Base-by-base conservation (phyloP, 192 early-diverging fungal species). In the Funneliformis geosporum region DNA sequence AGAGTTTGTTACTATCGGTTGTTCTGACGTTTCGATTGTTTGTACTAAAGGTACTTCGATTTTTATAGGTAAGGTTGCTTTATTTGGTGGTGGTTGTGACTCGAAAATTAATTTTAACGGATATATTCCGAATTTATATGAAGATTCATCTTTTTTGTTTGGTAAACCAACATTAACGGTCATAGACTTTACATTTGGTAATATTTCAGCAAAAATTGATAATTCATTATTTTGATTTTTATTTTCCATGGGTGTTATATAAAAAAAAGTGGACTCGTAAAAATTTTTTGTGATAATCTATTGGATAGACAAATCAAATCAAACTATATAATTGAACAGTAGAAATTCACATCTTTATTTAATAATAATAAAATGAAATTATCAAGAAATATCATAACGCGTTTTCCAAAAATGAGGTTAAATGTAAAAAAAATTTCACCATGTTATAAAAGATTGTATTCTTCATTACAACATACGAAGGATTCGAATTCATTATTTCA, bases 1-100 rank as follows among this genome's bases (percentile, higher is more conserved):
- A n/a, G 77, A 50, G 21, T 27, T 39, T 21, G 47, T 79, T 40
- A 79, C 55, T 40, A 46, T 21, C 14, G 77, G 77, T 23, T 69
- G 14, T 68, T 70, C 66, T 39, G 27, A n/a, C 4, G 77, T 66
- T 60, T 79, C 77, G 40, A 79, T 47, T 70, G 77, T 68, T 42
- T 79, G 64, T 23, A 50, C 60, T 27, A 76, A 44, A 2, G 40
- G 40, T 42, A 76, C 7, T 60, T 74, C 73, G 33, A 74, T 18
- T 18, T 28, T 38, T 5, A 43, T 60, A 0, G 33, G 8, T 9
- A 21, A 60, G 1, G 2, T 70, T 9, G 46, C 3, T 16, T 39
- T 67, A 23, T 50, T 69, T 40, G 59, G 16, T 39, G 55, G 55
- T 65, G 33, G n/a, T 65, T 76, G 40, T 64, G 14, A n/a, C 25